Evolutionary conservation across 164 flowering plant species (phyloP), one percentile per base, ranked within the genome.

Genomic region (Aristolochia fimbriata): DNA sequence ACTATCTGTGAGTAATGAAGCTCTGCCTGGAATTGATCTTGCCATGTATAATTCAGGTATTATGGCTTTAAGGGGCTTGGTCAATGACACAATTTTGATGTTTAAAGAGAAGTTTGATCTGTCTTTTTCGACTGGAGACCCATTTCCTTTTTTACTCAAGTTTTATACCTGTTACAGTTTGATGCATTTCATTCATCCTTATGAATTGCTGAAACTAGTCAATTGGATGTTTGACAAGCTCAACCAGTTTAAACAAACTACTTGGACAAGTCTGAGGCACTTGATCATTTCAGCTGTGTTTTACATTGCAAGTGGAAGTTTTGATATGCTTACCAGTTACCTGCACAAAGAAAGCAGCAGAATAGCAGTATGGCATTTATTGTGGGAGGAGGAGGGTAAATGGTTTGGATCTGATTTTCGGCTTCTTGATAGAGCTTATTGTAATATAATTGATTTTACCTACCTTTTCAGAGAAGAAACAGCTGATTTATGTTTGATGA

Each of bases 401-500:
- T 58, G 21, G 55, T 59, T 73, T 57, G 47, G 51, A 49, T 57
- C 73, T 57, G 27, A 50, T 61, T 51, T 52, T 46, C 10, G 62
- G 33, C 66, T 82, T 53, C 68, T 87, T 66, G 81, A 81, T 68
- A 70, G 72, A 64, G 66, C 87, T 47, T 84, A 77, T 74, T 56
- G 62, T 27, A 73, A 71, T 68, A 60, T 80, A 30, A 59, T 73
- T 46, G 74, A 78, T 25, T 65, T 79, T 61, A 77, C 83, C 58
- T 50, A 63, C 55, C 16, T 48, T 62, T 73, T 62, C 60, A 70
- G 79, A 12, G 54, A 76, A 41, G 82, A 80, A 21, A 62, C 63
- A 67, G 85, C 85, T 61, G 80, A 83, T 72, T 7, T 51, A 22
- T 93, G 96, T 69, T 71, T 93, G 76, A 76, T 82, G 55, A 82